These are phyloP conservation scores for Leucocoprinus sp. DNA, from an alignment of 768 basidiomycete genomes.

Conservation along the genomic window DNA sequence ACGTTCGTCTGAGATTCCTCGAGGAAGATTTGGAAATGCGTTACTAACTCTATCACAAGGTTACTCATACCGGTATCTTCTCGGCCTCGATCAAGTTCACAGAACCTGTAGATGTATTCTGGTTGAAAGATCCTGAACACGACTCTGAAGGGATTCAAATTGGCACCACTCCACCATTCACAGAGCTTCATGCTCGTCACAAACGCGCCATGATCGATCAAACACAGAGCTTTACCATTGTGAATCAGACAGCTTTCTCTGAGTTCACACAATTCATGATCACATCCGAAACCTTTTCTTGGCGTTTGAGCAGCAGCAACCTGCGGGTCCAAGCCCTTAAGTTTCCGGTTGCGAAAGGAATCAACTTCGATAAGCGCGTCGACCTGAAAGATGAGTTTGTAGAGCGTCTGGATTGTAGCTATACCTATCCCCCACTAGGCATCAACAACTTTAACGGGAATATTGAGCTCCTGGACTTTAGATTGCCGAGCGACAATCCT, in stretches of 20 bases:
- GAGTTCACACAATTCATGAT: conserved; percentile 57
- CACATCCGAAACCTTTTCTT: conserved; percentile 59
- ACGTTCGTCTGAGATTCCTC: conserved; percentile 29
- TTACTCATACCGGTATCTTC: conserved; percentile 60
- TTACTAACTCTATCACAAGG: conserved; percentile 26
- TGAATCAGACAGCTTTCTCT: conserved; percentile 49
- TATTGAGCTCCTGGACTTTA: conserved; percentile 48
- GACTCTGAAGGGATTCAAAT: conserved; percentile 38
- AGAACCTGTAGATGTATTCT: conserved; percentile 47
- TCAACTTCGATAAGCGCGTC: conserved; percentile 55
- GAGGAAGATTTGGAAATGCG: not conserved
- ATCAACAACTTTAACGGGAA: conserved; percentile 55
- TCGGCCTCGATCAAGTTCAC: conserved; percentile 55
- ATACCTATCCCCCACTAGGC: conserved; percentile 25
- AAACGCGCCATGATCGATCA: conserved; percentile 59
- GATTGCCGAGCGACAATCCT: conserved; percentile 59
- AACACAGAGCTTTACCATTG: conserved; percentile 48
- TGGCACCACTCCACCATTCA: conserved; percentile 42
- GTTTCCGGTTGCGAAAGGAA: conserved; percentile 58
- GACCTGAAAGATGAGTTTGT: conserved; percentile 40
- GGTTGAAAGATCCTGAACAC: conserved; percentile 33
- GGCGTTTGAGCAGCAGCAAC: conserved; percentile 49
- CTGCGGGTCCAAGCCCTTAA: conserved; percentile 57
- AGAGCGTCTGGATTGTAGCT: too few species aligned
- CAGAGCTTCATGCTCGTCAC: conserved; percentile 36